These are phyloP conservation scores for Ceratobasidium theobromae DNA, from an alignment of 1,284 basidiomycete species.

Conservation along the genomic window DNA sequence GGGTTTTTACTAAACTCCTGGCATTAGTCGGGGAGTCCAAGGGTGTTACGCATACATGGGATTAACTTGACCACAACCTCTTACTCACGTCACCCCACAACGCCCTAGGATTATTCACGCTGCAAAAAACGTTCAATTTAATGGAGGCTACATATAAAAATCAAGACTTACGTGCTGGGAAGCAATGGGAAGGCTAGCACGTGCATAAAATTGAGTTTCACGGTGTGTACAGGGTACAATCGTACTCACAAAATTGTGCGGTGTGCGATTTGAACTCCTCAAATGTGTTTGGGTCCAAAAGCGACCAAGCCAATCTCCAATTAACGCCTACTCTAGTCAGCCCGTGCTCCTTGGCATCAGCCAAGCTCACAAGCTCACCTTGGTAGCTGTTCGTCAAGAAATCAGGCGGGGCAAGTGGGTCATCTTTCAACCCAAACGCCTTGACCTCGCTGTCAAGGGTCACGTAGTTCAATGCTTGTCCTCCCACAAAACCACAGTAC, in stretches of 20 bases:
- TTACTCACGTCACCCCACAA: conserved; percentile 15
- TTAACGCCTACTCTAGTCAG: conserved; percentile 51
- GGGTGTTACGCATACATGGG: no score
- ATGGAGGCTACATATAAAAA: neutral
- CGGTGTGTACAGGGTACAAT: neutral
- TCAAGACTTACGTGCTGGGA: conserved; percentile 17
- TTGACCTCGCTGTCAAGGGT: conserved; percentile 62
- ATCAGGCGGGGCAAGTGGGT: conserved; percentile 60
- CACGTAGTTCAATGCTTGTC: conserved; percentile 57
- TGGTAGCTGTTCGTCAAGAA: conserved; percentile 48
- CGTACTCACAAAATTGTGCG: conserved; percentile 17
- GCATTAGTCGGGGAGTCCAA: no score
- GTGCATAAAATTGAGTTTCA: neutral
- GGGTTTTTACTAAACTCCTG: no score
- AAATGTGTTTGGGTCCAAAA: conserved; percentile 48
- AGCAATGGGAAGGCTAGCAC: conserved; percentile 1
- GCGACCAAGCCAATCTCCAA: conserved; percentile 62
- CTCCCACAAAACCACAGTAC: conserved; percentile 63
- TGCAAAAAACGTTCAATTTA: neutral
- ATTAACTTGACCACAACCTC: conserved; percentile 4
- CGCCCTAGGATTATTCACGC: conserved; percentile 18
- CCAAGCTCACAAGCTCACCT: conserved; percentile 30
- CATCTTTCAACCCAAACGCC: conserved; percentile 56
- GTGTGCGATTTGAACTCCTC: conserved; percentile 27
- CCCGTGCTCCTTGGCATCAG: conserved; percentile 51